Conservation (phyloP, 2,329 filamentous ascomycete species). For the Exserohilum rostratum region DNA sequence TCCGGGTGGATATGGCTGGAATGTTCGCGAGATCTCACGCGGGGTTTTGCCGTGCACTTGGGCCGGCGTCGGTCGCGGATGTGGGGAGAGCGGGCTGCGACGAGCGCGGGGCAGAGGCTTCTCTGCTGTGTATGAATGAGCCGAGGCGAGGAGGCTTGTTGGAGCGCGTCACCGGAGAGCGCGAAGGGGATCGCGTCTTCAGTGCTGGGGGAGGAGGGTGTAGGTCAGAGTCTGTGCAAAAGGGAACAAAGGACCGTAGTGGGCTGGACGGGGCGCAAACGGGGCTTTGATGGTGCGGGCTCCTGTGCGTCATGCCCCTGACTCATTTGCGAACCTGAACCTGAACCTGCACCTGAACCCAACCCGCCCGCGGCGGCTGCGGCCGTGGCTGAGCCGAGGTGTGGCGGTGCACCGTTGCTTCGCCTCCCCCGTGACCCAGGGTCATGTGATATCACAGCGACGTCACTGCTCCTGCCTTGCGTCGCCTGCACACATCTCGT, state of each 20-base stretch:
- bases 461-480: too few relatives aligned
- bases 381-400: background rate
- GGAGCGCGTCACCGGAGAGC: slow-evolving; percentile 9
- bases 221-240: slow-evolving; percentile 7
- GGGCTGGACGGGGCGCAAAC: slow-evolving; percentile 4
- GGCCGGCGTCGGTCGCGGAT: slow-evolving; percentile 18
- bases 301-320: slow-evolving; percentile 15
- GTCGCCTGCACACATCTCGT: too few relatives aligned
- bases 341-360: too few relatives aligned
- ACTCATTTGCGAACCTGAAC: slow-evolving; percentile 20
- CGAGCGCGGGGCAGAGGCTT: slow-evolving; percentile 18
- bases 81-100: slow-evolving; percentile 23
- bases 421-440: background rate
- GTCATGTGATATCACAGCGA: background rate
- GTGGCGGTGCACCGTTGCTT: slow-evolving; percentile 1
- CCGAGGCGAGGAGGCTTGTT: slow-evolving; percentile 13
- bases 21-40: slow-evolving; percentile 7
- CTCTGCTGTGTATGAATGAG: slow-evolving; percentile 20
- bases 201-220: slow-evolving; percentile 15
- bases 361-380: too few relatives aligned
- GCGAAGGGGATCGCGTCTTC: slow-evolving; percentile 13
- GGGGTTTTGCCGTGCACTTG: slow-evolving; percentile 9
- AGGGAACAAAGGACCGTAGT: slow-evolving; percentile 8
- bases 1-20: slow-evolving; percentile 9
- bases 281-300: slow-evolving; percentile 5